Conservation (phyloP, 495 filamentous ascomycete genomes). For the Penicillium longicatenatum region DNA sequence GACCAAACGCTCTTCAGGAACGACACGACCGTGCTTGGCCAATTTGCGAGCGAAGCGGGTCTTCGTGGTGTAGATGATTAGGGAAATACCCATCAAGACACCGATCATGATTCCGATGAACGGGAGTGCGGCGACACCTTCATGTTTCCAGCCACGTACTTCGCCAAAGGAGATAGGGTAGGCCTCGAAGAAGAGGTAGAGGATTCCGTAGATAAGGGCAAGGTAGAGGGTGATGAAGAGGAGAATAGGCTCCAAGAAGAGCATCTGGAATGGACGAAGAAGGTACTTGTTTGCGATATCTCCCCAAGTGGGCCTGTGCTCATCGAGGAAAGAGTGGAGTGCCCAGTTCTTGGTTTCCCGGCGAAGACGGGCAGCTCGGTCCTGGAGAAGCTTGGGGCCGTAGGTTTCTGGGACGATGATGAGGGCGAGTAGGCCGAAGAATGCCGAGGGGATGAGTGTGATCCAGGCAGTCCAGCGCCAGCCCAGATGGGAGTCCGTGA, state of each 20-base stretch:
- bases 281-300: constrained; percentile 55
- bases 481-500: constrained; percentile 54
- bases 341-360: constrained; percentile 63
- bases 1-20: constrained; percentile 61
- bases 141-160: constrained; percentile 51
- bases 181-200: constrained; percentile 65
- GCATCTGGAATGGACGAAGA: constrained; percentile 61
- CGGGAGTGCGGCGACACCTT: constrained; percentile 54
- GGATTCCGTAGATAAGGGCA: constrained; percentile 59
- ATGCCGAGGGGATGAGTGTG: constrained; percentile 55
- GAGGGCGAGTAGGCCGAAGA: constrained; percentile 50
- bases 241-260: constrained; percentile 62
- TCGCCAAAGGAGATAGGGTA: constrained; percentile 60
- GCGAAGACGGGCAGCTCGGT: constrained; percentile 57
- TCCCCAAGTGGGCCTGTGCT: constrained; percentile 47
- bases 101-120: constrained; percentile 63
- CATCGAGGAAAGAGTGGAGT: constrained; percentile 59
- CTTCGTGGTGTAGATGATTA: constrained; percentile 53
- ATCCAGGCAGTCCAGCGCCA: constrained; percentile 71
- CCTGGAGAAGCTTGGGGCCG: constrained; percentile 55
- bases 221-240: constrained; percentile 53
- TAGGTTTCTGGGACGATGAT: constrained; percentile 65
- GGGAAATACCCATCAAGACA: constrained; percentile 47
- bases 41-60: constrained; percentile 54
- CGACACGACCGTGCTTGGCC: constrained; percentile 47